Evolutionary conservation across 768 basidiomycete species (phyloP), one percentile per base, ranked within the genome.

Genomic region (Lactarius akahatsu): DNA sequence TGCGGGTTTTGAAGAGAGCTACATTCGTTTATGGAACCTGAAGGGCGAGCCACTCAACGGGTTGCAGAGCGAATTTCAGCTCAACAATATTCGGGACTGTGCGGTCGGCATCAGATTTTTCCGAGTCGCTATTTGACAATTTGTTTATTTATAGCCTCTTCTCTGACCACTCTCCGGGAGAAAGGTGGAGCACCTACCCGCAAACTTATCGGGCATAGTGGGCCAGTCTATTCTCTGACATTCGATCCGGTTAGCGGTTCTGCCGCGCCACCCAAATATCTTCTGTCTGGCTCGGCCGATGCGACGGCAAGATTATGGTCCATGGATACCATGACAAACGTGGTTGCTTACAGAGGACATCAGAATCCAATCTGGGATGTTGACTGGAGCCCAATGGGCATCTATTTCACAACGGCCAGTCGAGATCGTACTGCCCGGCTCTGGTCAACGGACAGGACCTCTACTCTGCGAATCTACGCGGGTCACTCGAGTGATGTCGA

Each of bases 281-380:
- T 99, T 5, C 81, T 99, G 38, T 98, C 96, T 18, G 85, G 90
- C 2, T 98, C 97, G 16, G 92, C 95, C 54, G 97, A 99, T 74
- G 86, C 91, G 1, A 96, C 96, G 0, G 80, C 89, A 52, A 87
- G 97, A 15, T 78, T 99, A 23, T 99, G 97, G 97, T 96, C 94
- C 6, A 79, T 98, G 76, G 94, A 98, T 69, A 97, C 96, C 0
- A 87, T 94, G 83, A 86, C 91, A 18, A 97, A 97, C 72, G 78
- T 98, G 11, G 95, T 95, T 23, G 95, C 90, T 7, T 99, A 95
- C 74, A 85, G 94, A 40, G 96, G 97, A 0, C 97, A 99, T 72
- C 90, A 96, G 74, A 96, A 97, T 76, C 95, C 97, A 0, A 89
- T 99, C 0, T 99, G 97, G 97, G 97, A 98, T 72, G 95, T 96